Percentiles rank a stretch among this genome's conserved stretches.
These are phyloP conservation scores for Hypoxylon sp. DNA, from an alignment of 2,329 filamentous ascomycete species.

Conservation along the genomic window DNA sequence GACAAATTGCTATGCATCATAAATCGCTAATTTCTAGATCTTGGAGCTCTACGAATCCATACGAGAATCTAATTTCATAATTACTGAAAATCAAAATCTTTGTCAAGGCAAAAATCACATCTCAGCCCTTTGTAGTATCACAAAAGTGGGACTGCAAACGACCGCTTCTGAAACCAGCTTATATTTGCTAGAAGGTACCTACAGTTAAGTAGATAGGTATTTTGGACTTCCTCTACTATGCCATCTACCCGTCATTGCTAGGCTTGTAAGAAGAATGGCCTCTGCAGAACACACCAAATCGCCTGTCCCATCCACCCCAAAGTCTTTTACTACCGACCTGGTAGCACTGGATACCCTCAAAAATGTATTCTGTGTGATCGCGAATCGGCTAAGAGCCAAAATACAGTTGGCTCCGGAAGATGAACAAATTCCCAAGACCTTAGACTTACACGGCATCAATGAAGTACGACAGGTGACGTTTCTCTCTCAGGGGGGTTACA, in stretches of 20 bases:
- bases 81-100: not conserved
- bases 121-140: not conserved
- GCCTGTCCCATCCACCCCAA: not conserved
- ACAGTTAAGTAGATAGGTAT: too few relatives aligned
- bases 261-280: not conserved
- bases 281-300: conserved; percentile 1
- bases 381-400: not conserved
- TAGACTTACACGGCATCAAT: not conserved
- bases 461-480: not conserved
- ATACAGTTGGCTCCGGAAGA: not conserved
- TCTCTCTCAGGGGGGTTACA: not conserved
- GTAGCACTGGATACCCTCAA: not conserved
- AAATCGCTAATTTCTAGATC: not conserved
- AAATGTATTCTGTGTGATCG: not conserved
- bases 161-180: not conserved
- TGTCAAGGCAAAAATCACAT: not conserved
- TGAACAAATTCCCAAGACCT: not conserved
- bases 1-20: not conserved
- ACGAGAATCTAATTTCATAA: not conserved
- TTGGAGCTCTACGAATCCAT: not conserved
- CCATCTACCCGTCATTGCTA: not conserved
- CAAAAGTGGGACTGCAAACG: conserved; percentile 2
- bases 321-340: not conserved
- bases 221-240: not conserved
- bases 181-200: too few relatives aligned